These are phyloP conservation scores for Articulospora tetracladia DNA, from an alignment of 495 filamentous ascomycete species.

Conservation along the genomic window DNA sequence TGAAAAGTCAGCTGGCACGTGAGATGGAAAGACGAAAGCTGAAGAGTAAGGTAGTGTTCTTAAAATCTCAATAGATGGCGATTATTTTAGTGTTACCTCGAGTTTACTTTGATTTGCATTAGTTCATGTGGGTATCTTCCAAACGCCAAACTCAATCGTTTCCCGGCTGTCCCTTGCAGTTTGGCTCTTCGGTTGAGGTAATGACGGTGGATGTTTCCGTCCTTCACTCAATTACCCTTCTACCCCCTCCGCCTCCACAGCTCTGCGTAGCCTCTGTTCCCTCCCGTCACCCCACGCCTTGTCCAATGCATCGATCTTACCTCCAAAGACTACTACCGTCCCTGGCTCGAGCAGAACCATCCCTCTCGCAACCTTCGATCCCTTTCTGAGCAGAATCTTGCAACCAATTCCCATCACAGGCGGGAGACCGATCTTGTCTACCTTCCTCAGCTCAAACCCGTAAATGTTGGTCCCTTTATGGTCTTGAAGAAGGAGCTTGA, in stretches of 20 bases:
- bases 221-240: neutral
- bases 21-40: neutral
- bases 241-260: constrained; percentile 37
- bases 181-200: no score
- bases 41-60: neutral
- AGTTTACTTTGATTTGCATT: neutral
- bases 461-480: constrained; percentile 62
- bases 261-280: constrained; percentile 62
- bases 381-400: constrained; percentile 69
- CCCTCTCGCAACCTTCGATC: constrained; percentile 66
- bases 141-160: neutral
- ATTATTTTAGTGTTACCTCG: neutral
- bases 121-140: neutral
- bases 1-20: neutral
- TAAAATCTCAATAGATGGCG: neutral
- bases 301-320: constrained; percentile 81
- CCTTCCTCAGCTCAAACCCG: constrained; percentile 65
- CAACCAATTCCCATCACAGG: constrained; percentile 69
- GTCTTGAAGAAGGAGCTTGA: constrained; percentile 83
- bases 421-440: constrained; percentile 58
- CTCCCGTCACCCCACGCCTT: constrained; percentile 69
- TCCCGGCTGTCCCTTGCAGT: neutral
- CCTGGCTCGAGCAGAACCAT: constrained; percentile 69
- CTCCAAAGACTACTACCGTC: constrained; percentile 65
- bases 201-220: no score